These are phyloP conservation scores for Calonectria pauciramosa DNA, from an alignment of 2,329 filamentous ascomycete species.

Conservation along the genomic window DNA sequence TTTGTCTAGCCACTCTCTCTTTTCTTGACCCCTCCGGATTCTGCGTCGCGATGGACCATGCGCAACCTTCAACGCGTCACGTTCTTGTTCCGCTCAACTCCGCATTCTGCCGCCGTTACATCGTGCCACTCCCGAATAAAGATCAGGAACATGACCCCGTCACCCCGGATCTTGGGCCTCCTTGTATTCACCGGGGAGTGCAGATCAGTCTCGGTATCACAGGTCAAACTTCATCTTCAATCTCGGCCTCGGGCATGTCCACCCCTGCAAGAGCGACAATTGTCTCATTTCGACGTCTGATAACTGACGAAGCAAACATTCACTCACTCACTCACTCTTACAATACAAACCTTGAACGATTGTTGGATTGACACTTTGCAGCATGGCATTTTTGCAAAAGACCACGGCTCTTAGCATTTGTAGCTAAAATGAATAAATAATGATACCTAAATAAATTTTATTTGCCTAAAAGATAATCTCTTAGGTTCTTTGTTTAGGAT, in stretches of 20 bases:
- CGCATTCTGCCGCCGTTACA: conserved; percentile 26
- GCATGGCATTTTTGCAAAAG: too few relatives aligned
- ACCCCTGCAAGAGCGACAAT: neutral
- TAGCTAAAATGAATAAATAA: too few relatives aligned
- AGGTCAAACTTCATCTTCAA: conserved; percentile 13
- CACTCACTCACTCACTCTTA: neutral
- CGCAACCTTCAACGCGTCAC: neutral
- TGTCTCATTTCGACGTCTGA: neutral
- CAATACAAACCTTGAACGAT: too few relatives aligned
- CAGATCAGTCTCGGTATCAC: conserved; percentile 18
- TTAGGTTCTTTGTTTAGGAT: too few relatives aligned
- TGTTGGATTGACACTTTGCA: too few relatives aligned
- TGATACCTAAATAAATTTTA: too few relatives aligned
- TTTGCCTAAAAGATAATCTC: too few relatives aligned
- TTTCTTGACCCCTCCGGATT: too few relatives aligned
- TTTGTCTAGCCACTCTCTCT: too few relatives aligned
- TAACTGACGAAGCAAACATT: neutral
- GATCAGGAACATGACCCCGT: conserved; percentile 8
- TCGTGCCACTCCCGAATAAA: conserved; percentile 24
- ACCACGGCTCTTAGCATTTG: too few relatives aligned
- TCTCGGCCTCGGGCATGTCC: conserved; percentile 10
- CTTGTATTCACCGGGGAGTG: neutral
- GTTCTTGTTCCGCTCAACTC: neutral
- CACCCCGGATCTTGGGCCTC: neutral
- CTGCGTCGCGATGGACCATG: neutral